These are phyloP conservation scores for Fusarium sp. DNA, from an alignment of 2,329 filamentous ascomycete species.

Conservation along the genomic window DNA sequence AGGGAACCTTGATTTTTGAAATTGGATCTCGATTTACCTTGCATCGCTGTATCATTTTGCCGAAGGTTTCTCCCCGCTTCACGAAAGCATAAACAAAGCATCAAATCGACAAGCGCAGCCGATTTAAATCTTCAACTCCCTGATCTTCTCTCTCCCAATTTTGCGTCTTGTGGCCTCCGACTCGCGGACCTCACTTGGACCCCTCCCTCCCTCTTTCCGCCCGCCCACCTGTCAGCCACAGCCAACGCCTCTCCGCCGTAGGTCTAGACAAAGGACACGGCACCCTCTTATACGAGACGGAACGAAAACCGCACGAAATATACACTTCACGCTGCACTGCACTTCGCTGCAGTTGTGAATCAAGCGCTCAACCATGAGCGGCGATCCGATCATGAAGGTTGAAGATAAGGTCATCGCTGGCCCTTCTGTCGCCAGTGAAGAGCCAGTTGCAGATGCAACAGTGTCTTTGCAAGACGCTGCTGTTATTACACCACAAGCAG, in stretches of 20 bases:
- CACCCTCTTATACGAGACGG: conserved; percentile 31
- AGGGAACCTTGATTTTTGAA: conserved; percentile 4
- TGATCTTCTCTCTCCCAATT: conserved; percentile 22
- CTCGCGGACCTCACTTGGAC: conserved; percentile 30
- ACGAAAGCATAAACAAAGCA: conserved; percentile 1
- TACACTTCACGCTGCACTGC: not conserved
- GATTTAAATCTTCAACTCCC: conserved; percentile 4
- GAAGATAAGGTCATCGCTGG: conserved; percentile 43
- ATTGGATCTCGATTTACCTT: conserved; percentile 34
- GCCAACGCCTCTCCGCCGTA: conserved; percentile 18
- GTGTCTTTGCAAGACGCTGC: conserved; percentile 25
- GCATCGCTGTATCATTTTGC: conserved; percentile 23
- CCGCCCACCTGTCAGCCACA: conserved; percentile 33
- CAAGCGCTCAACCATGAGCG: conserved; percentile 45
- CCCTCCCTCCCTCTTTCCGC: conserved; percentile 31
- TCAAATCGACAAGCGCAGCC: not conserved
- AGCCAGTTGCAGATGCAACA: conserved; percentile 32
- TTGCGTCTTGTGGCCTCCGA: conserved; percentile 36
- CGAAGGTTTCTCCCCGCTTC: conserved; percentile 9
- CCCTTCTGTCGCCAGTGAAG: conserved; percentile 26
- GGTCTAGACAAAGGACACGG: conserved; percentile 23
- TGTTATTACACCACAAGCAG: conserved; percentile 17
- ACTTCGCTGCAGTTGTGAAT: not conserved
- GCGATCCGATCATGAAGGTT: conserved; percentile 48
- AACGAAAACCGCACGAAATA: conserved; percentile 22